phyloP scores from a whole-genome alignment of 768 basidiomycete species.

The Leccinum longicurvipes region DNA sequence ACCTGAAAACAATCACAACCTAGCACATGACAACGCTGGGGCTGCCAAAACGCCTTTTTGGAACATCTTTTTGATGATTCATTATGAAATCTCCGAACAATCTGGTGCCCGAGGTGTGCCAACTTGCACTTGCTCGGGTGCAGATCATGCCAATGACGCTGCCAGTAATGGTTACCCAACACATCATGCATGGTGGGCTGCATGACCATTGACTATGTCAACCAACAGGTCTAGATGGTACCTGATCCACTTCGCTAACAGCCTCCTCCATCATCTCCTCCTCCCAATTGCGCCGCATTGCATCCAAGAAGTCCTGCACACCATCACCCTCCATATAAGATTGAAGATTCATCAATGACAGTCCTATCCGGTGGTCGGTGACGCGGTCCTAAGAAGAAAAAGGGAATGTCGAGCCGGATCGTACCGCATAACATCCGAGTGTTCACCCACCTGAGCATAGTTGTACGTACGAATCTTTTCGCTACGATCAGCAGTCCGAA shows the following conservation, averaged over 20 bases:
- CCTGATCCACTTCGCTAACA: constrained; percentile 27
- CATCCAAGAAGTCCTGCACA: constrained; percentile 54
- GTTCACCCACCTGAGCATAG: constrained; percentile 64
- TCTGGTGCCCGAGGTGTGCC: no score
- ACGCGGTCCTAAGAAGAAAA: constrained; percentile 65
- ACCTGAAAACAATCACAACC: no score
- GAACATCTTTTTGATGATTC: no score
- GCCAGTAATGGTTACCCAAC: not conserved
- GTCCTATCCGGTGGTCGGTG: constrained; percentile 86
- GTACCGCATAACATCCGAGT: not conserved
- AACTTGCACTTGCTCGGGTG: not conserved
- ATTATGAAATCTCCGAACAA: no score
- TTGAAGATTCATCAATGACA: constrained; percentile 66
- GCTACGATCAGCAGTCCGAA: constrained; percentile 80
- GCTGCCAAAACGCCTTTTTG: no score
- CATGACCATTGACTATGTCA: not conserved
- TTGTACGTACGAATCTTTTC: constrained; percentile 98
- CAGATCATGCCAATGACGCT: not conserved
- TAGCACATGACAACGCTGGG: no score
- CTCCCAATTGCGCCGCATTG: constrained; percentile 53
- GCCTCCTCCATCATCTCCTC: constrained; percentile 55
- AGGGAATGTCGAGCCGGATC: not conserved
- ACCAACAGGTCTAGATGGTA: not conserved
- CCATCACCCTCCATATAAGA: constrained; percentile 67
- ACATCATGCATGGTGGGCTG: not conserved